These are phyloP conservation scores for Alternaria novae-zelandiae DNA, from an alignment of 2,329 filamentous ascomycete genomes.

Conservation along the genomic window DNA sequence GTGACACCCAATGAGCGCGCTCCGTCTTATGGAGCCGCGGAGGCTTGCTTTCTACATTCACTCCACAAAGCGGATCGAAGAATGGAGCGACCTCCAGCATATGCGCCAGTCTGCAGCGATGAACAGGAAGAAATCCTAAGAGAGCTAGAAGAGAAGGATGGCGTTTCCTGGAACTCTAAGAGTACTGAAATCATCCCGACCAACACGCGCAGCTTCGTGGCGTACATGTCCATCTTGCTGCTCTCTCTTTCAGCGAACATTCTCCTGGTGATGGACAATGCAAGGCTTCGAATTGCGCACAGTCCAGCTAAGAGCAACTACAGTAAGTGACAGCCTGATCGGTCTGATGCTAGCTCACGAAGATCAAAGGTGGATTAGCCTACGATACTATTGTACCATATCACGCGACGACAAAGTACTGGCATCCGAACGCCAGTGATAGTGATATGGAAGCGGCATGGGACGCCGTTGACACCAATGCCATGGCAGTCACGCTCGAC, in stretches of 20 bases:
- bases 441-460: slow-evolving; percentile 39
- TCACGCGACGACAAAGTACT: slow-evolving; percentile 37
- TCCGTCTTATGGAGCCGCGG: slow-evolving; percentile 4
- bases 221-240: slow-evolving; percentile 36
- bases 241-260: slow-evolving; percentile 40
- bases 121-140: slow-evolving; percentile 25
- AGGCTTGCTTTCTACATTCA: neutral
- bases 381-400: slow-evolving; percentile 38
- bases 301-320: slow-evolving; percentile 30
- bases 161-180: slow-evolving; percentile 31
- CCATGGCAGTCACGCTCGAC: slow-evolving; percentile 41
- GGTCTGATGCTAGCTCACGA: neutral
- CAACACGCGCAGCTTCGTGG: slow-evolving; percentile 33
- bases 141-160: slow-evolving; percentile 31
- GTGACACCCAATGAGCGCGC: slow-evolving; percentile 5
- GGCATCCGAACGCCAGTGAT: slow-evolving; percentile 38
- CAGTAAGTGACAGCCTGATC: slow-evolving; percentile 23
- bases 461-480: slow-evolving; percentile 42
- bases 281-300: slow-evolving; percentile 22
- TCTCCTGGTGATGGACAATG: slow-evolving; percentile 36
- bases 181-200: slow-evolving; percentile 35
- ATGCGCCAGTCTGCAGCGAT: slow-evolving; percentile 33
- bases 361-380: slow-evolving; percentile 29
- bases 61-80: slow-evolving; percentile 1
- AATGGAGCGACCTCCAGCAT: slow-evolving; percentile 35